Evolutionary conservation across 1,284 basidiomycete genomes (phyloP).

Genomic region (Pseudozyma sp.): DNA sequence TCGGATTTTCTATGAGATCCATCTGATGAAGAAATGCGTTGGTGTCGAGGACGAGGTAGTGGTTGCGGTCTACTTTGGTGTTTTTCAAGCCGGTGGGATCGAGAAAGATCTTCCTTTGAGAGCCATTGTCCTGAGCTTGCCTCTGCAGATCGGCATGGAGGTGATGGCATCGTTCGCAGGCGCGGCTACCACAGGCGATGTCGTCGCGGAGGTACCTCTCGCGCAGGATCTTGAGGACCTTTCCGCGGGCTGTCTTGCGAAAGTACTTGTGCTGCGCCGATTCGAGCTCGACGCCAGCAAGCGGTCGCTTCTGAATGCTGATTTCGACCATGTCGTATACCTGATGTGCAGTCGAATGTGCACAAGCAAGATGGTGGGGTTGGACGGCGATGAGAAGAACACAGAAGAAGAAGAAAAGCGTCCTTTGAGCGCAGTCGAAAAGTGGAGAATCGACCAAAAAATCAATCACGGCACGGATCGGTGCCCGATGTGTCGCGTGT

Average conservation of each 20-base stretch:
- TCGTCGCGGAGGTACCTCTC: constrained; percentile 95
- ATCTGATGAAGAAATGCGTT: constrained; percentile 90
- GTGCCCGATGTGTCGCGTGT: too few relatives aligned
- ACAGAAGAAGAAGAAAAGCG: neutral
- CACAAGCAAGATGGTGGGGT: neutral
- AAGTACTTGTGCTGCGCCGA: constrained; percentile 61
- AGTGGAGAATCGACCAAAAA: too few relatives aligned
- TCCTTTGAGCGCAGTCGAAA: too few relatives aligned
- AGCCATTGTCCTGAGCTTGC: constrained; percentile 70
- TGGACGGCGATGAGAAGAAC: neutral
- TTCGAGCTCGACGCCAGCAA: constrained; percentile 47
- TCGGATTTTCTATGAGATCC: constrained; percentile 58
- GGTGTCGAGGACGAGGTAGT: constrained; percentile 92
- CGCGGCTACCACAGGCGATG: constrained; percentile 86
- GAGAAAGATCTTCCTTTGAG: constrained; percentile 71
- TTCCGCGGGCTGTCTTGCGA: constrained; percentile 88
- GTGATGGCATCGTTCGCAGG: constrained; percentile 72
- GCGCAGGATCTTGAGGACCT: constrained; percentile 93
- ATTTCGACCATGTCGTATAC: constrained; percentile 48
- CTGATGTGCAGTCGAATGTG: neutral
- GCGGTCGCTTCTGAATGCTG: constrained; percentile 64
- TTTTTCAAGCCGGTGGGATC: constrained; percentile 44
- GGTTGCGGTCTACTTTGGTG: constrained; percentile 67
- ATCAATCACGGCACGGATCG: too few relatives aligned
- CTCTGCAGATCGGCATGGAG: constrained; percentile 46